Conservation (phyloP, 345 rosid genomes). For the Ceriops zippeliana region DNA sequence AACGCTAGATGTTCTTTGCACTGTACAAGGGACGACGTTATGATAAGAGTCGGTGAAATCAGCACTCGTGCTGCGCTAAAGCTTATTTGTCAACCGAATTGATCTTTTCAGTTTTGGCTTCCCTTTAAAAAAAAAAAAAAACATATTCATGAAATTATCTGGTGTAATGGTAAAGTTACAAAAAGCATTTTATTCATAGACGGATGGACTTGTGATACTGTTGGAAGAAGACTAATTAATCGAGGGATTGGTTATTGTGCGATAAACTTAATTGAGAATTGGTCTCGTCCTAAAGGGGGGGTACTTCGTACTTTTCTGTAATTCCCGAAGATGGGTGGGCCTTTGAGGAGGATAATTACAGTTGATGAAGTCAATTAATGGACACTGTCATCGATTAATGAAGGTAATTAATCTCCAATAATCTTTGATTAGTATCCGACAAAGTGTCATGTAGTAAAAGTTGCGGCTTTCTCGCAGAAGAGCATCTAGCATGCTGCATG, state of each 20-base stretch:
- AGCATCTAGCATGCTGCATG: constrained; percentile 4
- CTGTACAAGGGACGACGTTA: no score
- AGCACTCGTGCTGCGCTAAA: not conserved
- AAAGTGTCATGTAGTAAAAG: not conserved
- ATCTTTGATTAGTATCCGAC: constrained; percentile 2
- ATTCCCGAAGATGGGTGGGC: no score
- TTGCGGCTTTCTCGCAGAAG: constrained; percentile 7
- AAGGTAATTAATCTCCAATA: not conserved
- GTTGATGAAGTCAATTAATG: not conserved
- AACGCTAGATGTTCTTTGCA: no score
- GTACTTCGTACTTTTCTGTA: not conserved
- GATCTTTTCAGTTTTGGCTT: constrained; percentile 7
- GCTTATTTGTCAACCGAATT: not conserved
- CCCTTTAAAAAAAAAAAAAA: not conserved
- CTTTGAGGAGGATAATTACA: not conserved
- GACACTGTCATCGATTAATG: not conserved
- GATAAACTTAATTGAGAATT: no score
- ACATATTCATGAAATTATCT: not conserved
- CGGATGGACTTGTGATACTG: no score
- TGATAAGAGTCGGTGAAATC: not conserved
- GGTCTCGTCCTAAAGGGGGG: no score
- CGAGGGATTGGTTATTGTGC: no score
- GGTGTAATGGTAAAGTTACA: no score
- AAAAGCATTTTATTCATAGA: no score
- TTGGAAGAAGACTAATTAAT: no score